Conservation (phyloP, 176 grass and related monocot genomes). For the Alloteropsis semialata region DNA sequence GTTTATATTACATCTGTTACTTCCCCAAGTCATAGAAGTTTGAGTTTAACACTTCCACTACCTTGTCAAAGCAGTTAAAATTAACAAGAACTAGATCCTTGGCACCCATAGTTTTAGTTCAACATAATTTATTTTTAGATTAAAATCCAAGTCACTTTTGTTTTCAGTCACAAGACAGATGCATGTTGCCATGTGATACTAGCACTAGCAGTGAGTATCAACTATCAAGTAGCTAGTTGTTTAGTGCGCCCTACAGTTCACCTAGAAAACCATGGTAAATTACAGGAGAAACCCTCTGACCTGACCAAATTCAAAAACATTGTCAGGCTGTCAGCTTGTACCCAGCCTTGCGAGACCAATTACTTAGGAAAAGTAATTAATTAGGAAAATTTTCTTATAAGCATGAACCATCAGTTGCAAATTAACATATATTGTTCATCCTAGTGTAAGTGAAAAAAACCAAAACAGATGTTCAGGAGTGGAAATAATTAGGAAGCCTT, state of each 20-base stretch:
- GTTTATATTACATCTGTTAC: neutral
- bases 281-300: neutral
- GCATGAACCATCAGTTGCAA: neutral
- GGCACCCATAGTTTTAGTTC: neutral
- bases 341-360: neutral
- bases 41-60: neutral
- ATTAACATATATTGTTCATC: neutral
- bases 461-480: neutral
- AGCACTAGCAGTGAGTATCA: slow-evolving; percentile 19
- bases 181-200: neutral
- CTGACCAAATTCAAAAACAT: neutral
- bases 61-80: neutral
- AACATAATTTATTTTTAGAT: neutral
- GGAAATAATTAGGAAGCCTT: neutral
- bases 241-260: neutral
- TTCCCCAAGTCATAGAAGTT: neutral
- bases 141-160: neutral
- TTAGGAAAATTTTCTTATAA: neutral
- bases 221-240: no score
- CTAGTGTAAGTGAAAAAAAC: neutral
- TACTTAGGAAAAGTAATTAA: neutral
- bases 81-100: neutral
- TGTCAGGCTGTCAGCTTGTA: neutral
- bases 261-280: neutral
- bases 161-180: neutral